Conservation (phyloP, 202 grass and related monocot species). For the Setaria italica region DNA sequence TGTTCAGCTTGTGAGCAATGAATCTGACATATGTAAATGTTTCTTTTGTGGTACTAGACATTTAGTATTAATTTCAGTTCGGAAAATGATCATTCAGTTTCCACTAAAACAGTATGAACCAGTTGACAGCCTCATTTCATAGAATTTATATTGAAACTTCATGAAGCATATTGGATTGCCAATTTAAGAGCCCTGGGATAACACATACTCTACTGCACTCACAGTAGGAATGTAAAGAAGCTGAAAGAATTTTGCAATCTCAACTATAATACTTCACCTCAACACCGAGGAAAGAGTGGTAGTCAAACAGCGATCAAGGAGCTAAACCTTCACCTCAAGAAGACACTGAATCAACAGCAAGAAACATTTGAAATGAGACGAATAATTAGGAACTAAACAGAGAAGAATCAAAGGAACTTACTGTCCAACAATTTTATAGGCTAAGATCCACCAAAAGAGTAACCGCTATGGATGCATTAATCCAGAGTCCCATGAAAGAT, state of each 20-base stretch:
- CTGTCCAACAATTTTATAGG: neutral
- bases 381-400: neutral
- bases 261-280: neutral
- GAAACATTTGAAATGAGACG: neutral
- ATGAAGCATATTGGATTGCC: neutral
- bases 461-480: neutral
- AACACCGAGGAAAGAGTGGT: neutral
- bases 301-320: slow-evolving; percentile 5
- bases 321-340: neutral
- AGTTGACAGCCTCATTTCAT: neutral
- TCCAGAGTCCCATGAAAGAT: slow-evolving; percentile 35
- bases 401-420: neutral
- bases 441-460: neutral
- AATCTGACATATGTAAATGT: neutral
- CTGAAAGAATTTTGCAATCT: neutral
- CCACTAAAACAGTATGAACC: neutral
- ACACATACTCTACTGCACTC: neutral
- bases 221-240: neutral
- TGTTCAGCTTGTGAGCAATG: neutral
- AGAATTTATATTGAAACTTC: neutral
- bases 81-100: neutral
- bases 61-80: slow-evolving; percentile 15
- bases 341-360: neutral
- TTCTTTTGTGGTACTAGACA: neutral
- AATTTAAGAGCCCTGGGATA: neutral